Evolutionary conservation across 768 basidiomycete genomes (phyloP).

Genomic region (Boletus barrowsii): DNA sequence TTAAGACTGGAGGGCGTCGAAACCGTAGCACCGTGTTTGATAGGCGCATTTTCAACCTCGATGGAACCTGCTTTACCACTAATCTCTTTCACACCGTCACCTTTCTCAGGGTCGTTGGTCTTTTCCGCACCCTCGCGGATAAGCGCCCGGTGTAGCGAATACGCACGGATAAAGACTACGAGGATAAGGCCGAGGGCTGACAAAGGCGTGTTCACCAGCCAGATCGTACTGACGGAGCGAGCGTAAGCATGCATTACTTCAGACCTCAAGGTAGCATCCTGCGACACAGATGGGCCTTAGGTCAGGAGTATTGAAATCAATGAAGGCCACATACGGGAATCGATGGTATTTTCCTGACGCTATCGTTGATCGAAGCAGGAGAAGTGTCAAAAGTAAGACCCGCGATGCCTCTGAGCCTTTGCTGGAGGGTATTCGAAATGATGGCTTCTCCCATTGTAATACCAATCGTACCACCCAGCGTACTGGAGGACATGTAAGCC

Average conservation of each 20-base stretch:
- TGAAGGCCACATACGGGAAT: conserved; percentile 21
- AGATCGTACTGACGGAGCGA: conserved; percentile 36
- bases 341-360: conserved; percentile 42
- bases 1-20: background rate
- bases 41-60: background rate
- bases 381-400: conserved; percentile 38
- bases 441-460: conserved; percentile 73
- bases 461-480: conserved; percentile 70
- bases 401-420: conserved; percentile 13
- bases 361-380: conserved; percentile 43
- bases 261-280: conserved; percentile 31
- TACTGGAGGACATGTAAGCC: conserved; percentile 37
- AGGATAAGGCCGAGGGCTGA: conserved; percentile 31
- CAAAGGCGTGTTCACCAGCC: conserved; percentile 37
- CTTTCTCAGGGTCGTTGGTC: conserved; percentile 32
- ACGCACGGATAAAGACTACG: conserved; percentile 33
- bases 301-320: background rate
- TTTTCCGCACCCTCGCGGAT: conserved; percentile 11
- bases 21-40: background rate
- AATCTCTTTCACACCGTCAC: background rate
- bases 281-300: conserved; percentile 2
- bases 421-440: conserved; percentile 49
- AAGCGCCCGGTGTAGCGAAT: conserved; percentile 33
- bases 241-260: conserved; percentile 37
- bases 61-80: background rate